Conservation (phyloP, 176 grass and related monocot genomes). For the Oryza australiensis region DNA sequence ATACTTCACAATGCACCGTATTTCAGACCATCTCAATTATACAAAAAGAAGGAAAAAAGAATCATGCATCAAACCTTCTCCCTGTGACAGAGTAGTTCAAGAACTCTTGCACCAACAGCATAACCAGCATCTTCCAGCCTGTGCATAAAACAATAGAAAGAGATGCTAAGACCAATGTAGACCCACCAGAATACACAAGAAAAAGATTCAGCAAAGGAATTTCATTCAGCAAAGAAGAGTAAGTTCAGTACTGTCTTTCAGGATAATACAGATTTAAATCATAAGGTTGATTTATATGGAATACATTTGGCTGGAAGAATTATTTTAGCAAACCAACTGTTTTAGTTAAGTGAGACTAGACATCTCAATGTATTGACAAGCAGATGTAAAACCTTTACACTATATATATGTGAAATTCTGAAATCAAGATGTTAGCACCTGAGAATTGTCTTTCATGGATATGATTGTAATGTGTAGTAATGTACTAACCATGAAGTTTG, state of each 20-base stretch:
- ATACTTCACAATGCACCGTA: not conserved
- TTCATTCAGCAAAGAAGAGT: slow-evolving; percentile 1
- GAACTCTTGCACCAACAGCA: slow-evolving; percentile 91
- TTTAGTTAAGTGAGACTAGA: not conserved
- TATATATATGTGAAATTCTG: slow-evolving; percentile 20
- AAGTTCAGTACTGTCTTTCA: not conserved
- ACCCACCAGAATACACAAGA: not conserved
- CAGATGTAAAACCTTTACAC: slow-evolving; percentile 12
- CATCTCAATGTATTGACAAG: slow-evolving; percentile 26
- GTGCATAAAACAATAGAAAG: slow-evolving; percentile 25
- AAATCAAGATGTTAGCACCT: not conserved
- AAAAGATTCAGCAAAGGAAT: slow-evolving; percentile 20
- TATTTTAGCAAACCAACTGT: slow-evolving; percentile 23
- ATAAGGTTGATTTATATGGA: not conserved
- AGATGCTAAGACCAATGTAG: slow-evolving; percentile 1
- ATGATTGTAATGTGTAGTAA: slow-evolving; percentile 10
- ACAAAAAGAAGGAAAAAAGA: not conserved
- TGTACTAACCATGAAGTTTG: slow-evolving; percentile 12
- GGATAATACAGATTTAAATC: not conserved
- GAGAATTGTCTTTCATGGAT: slow-evolving; percentile 1
- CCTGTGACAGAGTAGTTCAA: slow-evolving; percentile 94
- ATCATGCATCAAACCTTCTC: slow-evolving; percentile 62
- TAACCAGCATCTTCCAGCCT: slow-evolving; percentile 97
- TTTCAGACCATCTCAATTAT: not conserved
- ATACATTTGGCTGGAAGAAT: not conserved